Evolutionary conservation across 257 asterid species (phyloP).

Genomic region (Gentiana dahurica): DNA sequence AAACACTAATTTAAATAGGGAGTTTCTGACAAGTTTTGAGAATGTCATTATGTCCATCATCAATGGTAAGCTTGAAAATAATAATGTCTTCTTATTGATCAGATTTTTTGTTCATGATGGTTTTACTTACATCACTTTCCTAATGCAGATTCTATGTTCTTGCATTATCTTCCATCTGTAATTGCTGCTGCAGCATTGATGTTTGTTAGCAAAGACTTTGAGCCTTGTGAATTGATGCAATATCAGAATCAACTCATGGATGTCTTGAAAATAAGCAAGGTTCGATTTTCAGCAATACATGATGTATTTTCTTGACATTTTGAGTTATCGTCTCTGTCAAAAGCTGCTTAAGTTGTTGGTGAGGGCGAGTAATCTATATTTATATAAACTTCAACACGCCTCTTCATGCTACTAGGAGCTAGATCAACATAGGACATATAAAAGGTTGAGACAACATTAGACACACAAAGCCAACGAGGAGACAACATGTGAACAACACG

Average conservation of each 20-base stretch:
- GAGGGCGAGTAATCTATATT: no score
- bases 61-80: conserved; percentile 36
- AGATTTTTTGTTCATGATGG: not conserved
- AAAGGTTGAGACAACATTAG: no score
- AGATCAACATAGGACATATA: no score
- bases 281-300: conserved; percentile 8
- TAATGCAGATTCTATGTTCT: conserved; percentile 57
- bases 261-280: conserved; percentile 28
- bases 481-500: no score
- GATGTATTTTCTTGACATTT: not conserved
- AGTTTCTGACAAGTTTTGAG: conserved; percentile 54
- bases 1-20: conserved; percentile 40
- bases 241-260: conserved; percentile 22
- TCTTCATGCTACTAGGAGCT: no score
- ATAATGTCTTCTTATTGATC: not conserved
- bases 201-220: conserved; percentile 22
- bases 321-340: no score
- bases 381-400: no score
- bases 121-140: not conserved
- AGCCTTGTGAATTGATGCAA: conserved; percentile 18
- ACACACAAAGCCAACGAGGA: no score
- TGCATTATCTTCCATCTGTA: conserved; percentile 39
- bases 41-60: conserved; percentile 44
- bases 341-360: no score
- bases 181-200: conserved; percentile 35